Evolutionary conservation across 176 grass and related monocot genomes (phyloP).

Genomic region (Phyllostachys edulis): DNA sequence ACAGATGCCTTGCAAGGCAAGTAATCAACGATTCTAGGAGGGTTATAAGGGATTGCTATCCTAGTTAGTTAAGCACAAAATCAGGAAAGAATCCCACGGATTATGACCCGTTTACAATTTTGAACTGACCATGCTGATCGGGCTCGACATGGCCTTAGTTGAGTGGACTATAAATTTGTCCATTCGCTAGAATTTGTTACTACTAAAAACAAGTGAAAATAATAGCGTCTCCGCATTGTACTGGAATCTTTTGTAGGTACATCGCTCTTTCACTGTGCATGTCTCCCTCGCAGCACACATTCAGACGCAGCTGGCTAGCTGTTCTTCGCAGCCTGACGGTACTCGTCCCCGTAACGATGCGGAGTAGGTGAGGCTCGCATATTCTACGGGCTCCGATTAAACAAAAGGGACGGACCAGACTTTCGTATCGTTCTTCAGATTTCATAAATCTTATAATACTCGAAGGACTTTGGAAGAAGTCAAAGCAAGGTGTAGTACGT

Average conservation of each 20-base stretch:
- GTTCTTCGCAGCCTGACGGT: neutral
- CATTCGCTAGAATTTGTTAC: neutral
- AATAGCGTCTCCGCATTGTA: neutral
- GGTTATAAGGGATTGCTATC: too few species aligned
- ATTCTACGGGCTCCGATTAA: neutral
- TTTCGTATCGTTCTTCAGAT: conserved; percentile 11
- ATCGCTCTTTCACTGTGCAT: neutral
- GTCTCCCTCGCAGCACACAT: conserved; percentile 7
- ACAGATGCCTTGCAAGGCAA: too few species aligned
- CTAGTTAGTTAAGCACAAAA: too few species aligned
- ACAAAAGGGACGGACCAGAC: neutral
- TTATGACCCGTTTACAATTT: neutral
- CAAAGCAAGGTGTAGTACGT: neutral
- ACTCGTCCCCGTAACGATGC: neutral
- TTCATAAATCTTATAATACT: neutral
- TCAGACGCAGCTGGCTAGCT: neutral
- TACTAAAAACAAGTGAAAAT: neutral
- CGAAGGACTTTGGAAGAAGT: conserved; percentile 20
- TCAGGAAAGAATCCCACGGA: too few species aligned
- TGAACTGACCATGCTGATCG: neutral
- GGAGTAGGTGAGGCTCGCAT: conserved; percentile 19
- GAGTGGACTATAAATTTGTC: neutral
- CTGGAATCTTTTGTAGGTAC: neutral
- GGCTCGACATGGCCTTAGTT: neutral
- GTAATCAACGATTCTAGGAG: too few species aligned